These are phyloP conservation scores for Malassezia cuniculi DNA, from an alignment of 1,284 basidiomycete genomes.

Conservation along the genomic window DNA sequence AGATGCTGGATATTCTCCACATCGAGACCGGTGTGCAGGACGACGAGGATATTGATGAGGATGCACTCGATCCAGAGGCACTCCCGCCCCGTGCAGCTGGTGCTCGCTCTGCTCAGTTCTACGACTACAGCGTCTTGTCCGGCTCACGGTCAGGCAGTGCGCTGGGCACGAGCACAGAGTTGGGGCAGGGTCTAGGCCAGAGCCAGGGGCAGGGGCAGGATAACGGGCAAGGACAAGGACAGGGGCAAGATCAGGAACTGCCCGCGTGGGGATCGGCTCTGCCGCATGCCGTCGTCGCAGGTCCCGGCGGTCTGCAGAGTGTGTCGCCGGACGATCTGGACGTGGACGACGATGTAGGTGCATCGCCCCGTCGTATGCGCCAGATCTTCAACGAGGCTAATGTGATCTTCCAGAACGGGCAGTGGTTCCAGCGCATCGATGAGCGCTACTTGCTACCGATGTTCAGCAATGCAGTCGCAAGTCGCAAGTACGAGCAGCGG, in stretches of 20 bases:
- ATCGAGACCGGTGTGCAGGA: conserved; percentile 73
- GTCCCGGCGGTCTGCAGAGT: conserved; percentile 10
- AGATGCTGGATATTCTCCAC: conserved; percentile 94
- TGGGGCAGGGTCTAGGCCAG: neutral
- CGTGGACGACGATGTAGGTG: neutral
- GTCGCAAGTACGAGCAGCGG: conserved; percentile 45
- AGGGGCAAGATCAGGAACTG: neutral
- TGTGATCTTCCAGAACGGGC: conserved; percentile 50
- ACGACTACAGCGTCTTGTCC: conserved; percentile 7
- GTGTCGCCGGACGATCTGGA: conserved; percentile 7
- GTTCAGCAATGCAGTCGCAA: conserved; percentile 62
- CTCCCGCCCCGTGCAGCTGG: conserved; percentile 15
- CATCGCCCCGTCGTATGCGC: conserved; percentile 20
- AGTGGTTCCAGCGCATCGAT: conserved; percentile 93
- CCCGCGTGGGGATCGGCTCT: neutral
- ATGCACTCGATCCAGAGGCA: conserved; percentile 52
- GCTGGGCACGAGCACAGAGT: conserved; percentile 1
- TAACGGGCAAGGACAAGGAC: neutral
- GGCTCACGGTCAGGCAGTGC: conserved; percentile 12
- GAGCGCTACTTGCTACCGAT: conserved; percentile 85
- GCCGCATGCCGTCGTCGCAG: conserved; percentile 10
- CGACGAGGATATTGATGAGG: conserved; percentile 72
- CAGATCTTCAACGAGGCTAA: conserved; percentile 36
- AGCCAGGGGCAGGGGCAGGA: too few relatives aligned
- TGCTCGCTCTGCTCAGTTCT: conserved; percentile 16